Conservation (phyloP, 2,329 filamentous ascomycete genomes). For the Apiospora rasikravindrae region DNA sequence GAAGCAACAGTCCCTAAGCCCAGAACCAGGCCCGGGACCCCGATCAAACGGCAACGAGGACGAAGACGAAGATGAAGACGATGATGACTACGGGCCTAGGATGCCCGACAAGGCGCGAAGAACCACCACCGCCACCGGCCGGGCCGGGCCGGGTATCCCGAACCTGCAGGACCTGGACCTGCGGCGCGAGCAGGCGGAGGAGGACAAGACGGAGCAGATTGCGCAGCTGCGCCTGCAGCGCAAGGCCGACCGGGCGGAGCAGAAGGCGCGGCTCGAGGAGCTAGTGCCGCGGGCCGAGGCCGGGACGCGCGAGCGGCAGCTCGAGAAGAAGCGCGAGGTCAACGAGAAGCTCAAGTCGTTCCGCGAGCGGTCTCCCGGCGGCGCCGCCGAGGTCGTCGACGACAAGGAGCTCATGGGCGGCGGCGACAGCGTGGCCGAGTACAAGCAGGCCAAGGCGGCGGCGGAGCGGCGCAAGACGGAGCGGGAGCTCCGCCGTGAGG, state of each 20-base stretch:
- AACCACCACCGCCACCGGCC: constrained; percentile 25
- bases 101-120: constrained; percentile 34
- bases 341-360: constrained; percentile 78
- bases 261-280: constrained; percentile 80
- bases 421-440: constrained; percentile 66
- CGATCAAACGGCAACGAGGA: constrained; percentile 30
- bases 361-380: constrained; percentile 65
- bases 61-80: constrained; percentile 44
- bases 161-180: constrained; percentile 75
- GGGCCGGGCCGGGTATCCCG: constrained; percentile 67
- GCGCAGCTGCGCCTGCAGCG: constrained; percentile 66
- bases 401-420: constrained; percentile 82
- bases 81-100: constrained; percentile 61
- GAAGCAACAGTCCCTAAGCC: neutral
- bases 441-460: constrained; percentile 69
- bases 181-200: constrained; percentile 53
- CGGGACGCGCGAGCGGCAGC: constrained; percentile 78
- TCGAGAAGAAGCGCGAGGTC: constrained; percentile 82
- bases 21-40: neutral
- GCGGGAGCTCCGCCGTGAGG: constrained; percentile 81
- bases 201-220: constrained; percentile 52
- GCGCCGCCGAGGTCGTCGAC: constrained; percentile 50
- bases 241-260: constrained; percentile 65
- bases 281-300: constrained; percentile 81
- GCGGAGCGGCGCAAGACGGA: constrained; percentile 80